Evolutionary conservation across 1,284 basidiomycete species (phyloP), one percentile per base, ranked within the genome.

Genomic region (Ustilago cynodontis): DNA sequence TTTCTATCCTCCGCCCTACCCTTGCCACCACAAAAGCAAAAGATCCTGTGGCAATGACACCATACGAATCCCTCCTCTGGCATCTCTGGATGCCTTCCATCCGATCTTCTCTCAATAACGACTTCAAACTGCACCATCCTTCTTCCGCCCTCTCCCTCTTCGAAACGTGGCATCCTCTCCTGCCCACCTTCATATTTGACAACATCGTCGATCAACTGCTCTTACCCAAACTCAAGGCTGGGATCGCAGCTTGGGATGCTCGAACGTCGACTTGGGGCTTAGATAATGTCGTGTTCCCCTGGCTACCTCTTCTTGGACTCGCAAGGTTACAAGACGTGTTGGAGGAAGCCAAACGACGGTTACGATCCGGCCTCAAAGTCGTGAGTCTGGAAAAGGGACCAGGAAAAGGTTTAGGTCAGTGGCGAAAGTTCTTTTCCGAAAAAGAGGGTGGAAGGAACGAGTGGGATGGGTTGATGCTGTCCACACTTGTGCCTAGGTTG

Each of bases 181-280:
- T 99, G 1, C 97, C 97, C 0, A 88, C 89, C 0, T 99, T 98
- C 87, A 91, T 99, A 71, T 90, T 90, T 50, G 96, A 99, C 87
- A 99, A 99, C 84, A 88, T 99, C 65, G 90, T 98, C 64, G 94
- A 98, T 82, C 97, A 99, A 86, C 91, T 99, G 29, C 89, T 99
- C 47, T 87, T 99, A 18, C 97, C 97, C 1, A 98, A 98, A 86
- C 89, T 99, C 2, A 90, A 91, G 47, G 91, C 91, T 59, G 91
- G 94, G 1, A 90, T 99, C n/a, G 89, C 90, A 5, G 91, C 93
- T 35, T 98, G 96, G 83, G 80, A 79, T 33, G 62, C 74, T 43
- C 41, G 59, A 5, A n/a, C 60, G 14, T 52, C 70, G 9, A 79
- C 71, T 43, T 65, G 75, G 18, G 56, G 77, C 20, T 87, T 99